Evolutionary conservation across 2,329 filamentous ascomycete genomes (phyloP), one percentile per base, ranked within the genome.

Genomic region (Xylariaceae sp.): DNA sequence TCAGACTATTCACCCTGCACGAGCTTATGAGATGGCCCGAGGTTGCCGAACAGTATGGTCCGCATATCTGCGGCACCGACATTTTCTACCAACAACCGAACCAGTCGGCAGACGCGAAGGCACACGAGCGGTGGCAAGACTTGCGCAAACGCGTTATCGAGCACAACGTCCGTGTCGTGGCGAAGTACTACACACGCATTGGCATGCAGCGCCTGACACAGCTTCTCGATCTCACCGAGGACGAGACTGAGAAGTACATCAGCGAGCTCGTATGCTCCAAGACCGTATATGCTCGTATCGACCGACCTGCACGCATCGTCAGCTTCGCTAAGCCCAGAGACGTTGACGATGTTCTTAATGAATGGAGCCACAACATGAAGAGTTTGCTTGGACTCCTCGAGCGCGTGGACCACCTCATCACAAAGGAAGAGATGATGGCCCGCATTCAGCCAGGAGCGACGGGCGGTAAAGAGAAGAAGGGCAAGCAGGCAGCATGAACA

Each of bases 351-450:
- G 87, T 97, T 56, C 79, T 99, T 71, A 99, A 99, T 72, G 94
- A 99, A 77, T 99, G 94, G 94, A 96, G 92, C 74, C 88, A 90
- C 70, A 96, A 97, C 76, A 97, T 96, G 91, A 96, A 94, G 87
- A 92, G 88, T 72, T 77, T 96, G 69, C 77, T 96, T 66, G 91
- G 90, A 9, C 77, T 93, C 57, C 73, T 96, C 71, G 92, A 96
- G 81, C 84, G 92, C 64, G 95, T 99, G 62, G 94, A 99, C 73
- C 94, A 99, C 75, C 81, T 99, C 70, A 99, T 99, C 71, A 99
- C 95, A 57, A 97, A 97, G 82, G 94, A 99, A 78, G 94, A 99
- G 82, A 99, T 99, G 94, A 99, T 99, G 94, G 94, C 94, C 47
- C 84, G 92, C 61, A 97, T 99, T 70, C 88, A 94, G 75, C 90